phyloP scores from a whole-genome alignment of 2,329 filamentous ascomycete species.

The Claviceps capensis region DNA sequence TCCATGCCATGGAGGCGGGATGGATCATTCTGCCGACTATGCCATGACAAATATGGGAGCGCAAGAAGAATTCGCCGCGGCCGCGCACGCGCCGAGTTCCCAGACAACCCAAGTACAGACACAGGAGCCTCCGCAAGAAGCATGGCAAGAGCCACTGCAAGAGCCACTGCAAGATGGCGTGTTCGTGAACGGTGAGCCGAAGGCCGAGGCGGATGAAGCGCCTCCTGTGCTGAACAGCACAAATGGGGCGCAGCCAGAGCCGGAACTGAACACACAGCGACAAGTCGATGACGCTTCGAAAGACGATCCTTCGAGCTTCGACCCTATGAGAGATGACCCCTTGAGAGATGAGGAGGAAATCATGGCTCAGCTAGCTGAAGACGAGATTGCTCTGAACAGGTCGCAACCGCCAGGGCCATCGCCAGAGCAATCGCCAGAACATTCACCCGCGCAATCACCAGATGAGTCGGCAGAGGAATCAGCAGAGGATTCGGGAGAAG shows the following conservation, averaged over 20 bases:
- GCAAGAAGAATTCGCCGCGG: not conserved
- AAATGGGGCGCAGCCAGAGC: not conserved
- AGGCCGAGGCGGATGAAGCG: not conserved
- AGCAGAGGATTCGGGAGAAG: too few species aligned
- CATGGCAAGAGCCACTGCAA: not conserved
- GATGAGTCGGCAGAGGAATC: too few species aligned
- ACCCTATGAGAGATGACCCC: not conserved
- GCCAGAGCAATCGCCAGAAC: not conserved
- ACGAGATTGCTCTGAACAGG: slow-evolving; percentile 7
- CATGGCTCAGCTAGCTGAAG: slow-evolving; percentile 1
- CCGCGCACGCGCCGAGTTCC: not conserved
- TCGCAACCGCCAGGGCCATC: slow-evolving; percentile 8
- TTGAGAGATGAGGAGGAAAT: not conserved
- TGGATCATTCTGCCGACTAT: slow-evolving; percentile 30
- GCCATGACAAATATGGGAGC: slow-evolving; percentile 23
- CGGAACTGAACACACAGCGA: not conserved
- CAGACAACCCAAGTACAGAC: slow-evolving; percentile 1
- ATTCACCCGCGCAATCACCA: too few species aligned
- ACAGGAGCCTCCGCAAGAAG: slow-evolving; percentile 2
- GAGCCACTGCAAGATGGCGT: slow-evolving; percentile 5
- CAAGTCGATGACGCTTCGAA: not conserved
- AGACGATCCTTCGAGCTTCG: not conserved
- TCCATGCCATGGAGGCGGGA: slow-evolving; percentile 23
- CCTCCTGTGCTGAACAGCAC: not conserved
- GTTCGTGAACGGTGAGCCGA: slow-evolving; percentile 6